These are phyloP conservation scores for Porodaedalea pini DNA, from an alignment of 1,284 basidiomycete species.

Conservation along the genomic window DNA sequence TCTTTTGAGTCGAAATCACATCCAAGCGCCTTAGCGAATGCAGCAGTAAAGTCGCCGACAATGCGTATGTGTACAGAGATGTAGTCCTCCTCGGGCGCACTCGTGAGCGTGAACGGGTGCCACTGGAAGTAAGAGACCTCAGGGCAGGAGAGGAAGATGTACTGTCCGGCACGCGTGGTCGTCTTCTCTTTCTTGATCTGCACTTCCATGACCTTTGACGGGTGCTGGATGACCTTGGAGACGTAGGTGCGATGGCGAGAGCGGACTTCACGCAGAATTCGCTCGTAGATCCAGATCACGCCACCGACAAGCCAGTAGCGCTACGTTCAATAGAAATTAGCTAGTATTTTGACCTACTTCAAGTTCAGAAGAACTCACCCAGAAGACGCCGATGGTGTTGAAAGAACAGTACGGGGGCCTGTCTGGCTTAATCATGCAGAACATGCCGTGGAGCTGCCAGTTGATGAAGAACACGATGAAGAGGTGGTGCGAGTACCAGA, in stretches of 20 bases:
- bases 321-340: conserved; percentile 35
- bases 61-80: conserved; percentile 87
- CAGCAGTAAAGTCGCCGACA: conserved; percentile 82
- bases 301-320: conserved; percentile 89
- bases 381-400: conserved; percentile 87
- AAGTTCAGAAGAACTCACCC: conserved; percentile 52
- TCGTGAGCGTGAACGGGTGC: conserved; percentile 91
- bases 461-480: conserved; percentile 86
- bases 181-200: conserved; percentile 94
- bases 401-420: conserved; percentile 79
- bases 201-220: conserved; percentile 84
- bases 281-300: conserved; percentile 78
- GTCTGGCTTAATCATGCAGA: conserved; percentile 92
- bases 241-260: conserved; percentile 86
- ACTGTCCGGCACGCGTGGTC: conserved; percentile 75
- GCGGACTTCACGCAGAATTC: conserved; percentile 82
- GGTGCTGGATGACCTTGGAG: conserved; percentile 90
- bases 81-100: conserved; percentile 88
- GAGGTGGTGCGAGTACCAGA: conserved; percentile 89
- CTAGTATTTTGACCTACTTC: conserved; percentile 5
- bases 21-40: conserved; percentile 76
- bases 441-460: conserved; percentile 93
- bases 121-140: conserved; percentile 91
- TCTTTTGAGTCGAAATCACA: conserved; percentile 69
- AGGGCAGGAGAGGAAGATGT: conserved; percentile 84